These are phyloP conservation scores for Primulina huaijiensis DNA, from an alignment of 257 asterid species.

Conservation along the genomic window DNA sequence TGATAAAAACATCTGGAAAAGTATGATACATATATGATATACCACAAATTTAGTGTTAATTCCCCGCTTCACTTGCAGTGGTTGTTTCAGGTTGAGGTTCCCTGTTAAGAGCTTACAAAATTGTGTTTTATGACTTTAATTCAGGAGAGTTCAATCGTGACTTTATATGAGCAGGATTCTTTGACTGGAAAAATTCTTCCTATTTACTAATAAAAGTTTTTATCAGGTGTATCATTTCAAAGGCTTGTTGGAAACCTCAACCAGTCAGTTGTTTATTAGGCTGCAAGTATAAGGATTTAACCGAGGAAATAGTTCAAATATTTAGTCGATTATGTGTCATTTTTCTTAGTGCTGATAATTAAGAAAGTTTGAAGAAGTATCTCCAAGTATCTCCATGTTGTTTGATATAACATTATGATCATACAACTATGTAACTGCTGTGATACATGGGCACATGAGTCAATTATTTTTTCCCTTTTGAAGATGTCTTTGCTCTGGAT, in stretches of 20 bases:
- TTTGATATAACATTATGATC: neutral
- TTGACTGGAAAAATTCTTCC: neutral
- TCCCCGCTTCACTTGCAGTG: neutral
- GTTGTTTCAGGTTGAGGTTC: conserved; percentile 7
- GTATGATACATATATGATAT: too few relatives aligned
- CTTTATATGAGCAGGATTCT: neutral
- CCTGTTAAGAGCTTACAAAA: neutral
- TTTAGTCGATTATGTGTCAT: conserved; percentile 3
- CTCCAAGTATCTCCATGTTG: neutral
- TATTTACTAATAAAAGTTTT: neutral
- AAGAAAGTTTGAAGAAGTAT: neutral
- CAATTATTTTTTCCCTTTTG: neutral
- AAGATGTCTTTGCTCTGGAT: neutral
- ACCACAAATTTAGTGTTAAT: neutral
- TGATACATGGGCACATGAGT: neutral
- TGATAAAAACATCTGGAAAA: too few relatives aligned
- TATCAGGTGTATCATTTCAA: neutral
- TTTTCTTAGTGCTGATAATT: conserved; percentile 7
- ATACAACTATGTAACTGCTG: neutral
- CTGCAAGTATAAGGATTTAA: neutral
- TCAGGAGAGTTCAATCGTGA: neutral
- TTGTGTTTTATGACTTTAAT: neutral
- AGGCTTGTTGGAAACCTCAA: neutral
- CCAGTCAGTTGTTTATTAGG: neutral
- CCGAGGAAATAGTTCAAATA: neutral